Conservation (phyloP, 1,284 basidiomycete genomes). For the Sporisorium graminicola region DNA sequence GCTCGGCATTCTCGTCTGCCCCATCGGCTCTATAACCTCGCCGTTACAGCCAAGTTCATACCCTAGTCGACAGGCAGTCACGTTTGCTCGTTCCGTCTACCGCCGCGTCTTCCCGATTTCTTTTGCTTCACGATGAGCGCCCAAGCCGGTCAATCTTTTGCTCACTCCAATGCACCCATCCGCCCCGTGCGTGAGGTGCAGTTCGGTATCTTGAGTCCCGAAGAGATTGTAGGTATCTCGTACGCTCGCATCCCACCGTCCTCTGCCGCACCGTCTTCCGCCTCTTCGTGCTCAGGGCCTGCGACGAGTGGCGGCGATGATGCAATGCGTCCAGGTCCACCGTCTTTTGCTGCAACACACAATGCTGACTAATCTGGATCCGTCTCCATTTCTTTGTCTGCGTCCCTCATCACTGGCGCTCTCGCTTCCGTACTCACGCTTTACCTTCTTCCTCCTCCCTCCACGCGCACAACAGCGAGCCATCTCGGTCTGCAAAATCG, state of each 20-base stretch:
- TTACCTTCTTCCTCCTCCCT: not conserved
- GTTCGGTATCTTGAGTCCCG: constrained; percentile 99
- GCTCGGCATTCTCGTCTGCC: not conserved
- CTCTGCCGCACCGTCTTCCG: not conserved
- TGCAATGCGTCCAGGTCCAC: constrained; percentile 18
- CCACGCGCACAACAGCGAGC: constrained; percentile 78
- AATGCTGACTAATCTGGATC: constrained; percentile 21
- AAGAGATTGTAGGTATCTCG: constrained; percentile 80
- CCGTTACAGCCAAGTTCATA: not conserved
- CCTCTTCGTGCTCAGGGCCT: too few relatives aligned
- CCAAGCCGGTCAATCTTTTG: constrained; percentile 70
- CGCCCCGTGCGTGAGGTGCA: constrained; percentile 89
- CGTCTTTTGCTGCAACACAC: not conserved
- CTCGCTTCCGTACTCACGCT: constrained; percentile 1
- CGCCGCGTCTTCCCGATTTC: not conserved
- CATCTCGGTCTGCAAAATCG: constrained; percentile 96
- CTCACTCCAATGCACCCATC: constrained; percentile 91
- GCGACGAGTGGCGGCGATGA: not conserved
- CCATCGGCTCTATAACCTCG: not conserved
- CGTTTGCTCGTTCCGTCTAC: not conserved
- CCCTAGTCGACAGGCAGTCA: not conserved
- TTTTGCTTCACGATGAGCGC: constrained; percentile 43
- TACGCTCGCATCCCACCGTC: constrained; percentile 10
- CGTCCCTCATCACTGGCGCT: not conserved
- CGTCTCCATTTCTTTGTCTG: not conserved